Evolutionary conservation across 768 basidiomycete genomes (phyloP), one percentile per base, ranked within the genome.

Genomic region (Tylopilus sp.): DNA sequence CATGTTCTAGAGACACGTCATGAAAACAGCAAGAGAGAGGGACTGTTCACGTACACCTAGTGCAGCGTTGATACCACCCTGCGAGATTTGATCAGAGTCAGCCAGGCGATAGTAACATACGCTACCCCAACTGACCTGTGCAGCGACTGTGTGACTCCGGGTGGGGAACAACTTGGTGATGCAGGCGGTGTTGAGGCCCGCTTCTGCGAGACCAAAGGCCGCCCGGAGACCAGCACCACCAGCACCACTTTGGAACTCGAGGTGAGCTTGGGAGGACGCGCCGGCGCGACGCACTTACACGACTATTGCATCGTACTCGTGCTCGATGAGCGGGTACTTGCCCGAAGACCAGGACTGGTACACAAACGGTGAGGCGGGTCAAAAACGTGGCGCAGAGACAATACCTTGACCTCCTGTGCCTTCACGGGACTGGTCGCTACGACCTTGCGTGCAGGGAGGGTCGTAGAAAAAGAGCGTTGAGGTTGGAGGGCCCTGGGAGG

Each of bases 101-200:
- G 24, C 31, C 34, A 26, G 36, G 45, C 29, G 19, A 19, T 33
- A 28, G 34, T 22, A 43, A 10, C 25, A 21, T 4, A 40, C 13
- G 28, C 52, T 41, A 22, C 28, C 12, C 33, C 12, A 19, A 71
- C 78, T 43, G 63, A 86, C 89, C 81, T 98, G 96, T 50, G 97
- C 97, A 52, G 97, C 97, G 56, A 98, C 97, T 31, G 97, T 99
- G 70, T 99, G 97, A 77, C 90, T 93, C 73, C 97, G 83, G 21
- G 97, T 98, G 10, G 97, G 97, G 80, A 98, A 98, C 17, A 99
- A 81, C 75, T 98, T 98, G 61, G 96, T 98, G 72, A 98, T 98
- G 69, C 97, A 99, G 19, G 97, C 97, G 17, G 97, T 98, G 68
- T 98, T 98, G 74, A 98, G 89, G 50, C 97, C 97, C 57, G 92